A percentile compares a stretch with the other conserved stretches of the same genome.
phyloP scores from a whole-genome alignment of 495 filamentous ascomycete genomes.

The Penicillium diatomitis region DNA sequence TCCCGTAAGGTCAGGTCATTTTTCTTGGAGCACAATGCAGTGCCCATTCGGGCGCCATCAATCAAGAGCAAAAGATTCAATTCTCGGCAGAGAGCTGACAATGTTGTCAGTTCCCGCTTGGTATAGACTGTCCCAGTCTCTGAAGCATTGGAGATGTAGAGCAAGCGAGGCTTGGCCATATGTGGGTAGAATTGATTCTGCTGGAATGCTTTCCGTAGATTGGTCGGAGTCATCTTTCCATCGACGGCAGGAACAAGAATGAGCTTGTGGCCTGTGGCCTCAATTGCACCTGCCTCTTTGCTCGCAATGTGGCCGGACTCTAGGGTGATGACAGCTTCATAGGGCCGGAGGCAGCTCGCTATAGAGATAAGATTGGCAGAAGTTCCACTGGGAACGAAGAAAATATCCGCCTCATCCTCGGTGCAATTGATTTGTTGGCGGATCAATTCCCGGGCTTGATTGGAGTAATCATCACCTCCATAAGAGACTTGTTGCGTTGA shows the following conservation, averaged over 20 bases:
- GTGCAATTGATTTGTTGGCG: slow-evolving; percentile 20
- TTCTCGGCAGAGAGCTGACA: slow-evolving; percentile 26
- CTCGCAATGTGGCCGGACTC: slow-evolving; percentile 33
- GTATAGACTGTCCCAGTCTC: slow-evolving; percentile 36
- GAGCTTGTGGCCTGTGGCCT: slow-evolving; percentile 38
- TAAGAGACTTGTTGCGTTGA: slow-evolving; percentile 32
- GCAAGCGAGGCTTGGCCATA: slow-evolving; percentile 33
- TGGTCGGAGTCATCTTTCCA: slow-evolving; percentile 33
- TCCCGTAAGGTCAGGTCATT: slow-evolving; percentile 29
- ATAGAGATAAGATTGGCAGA: slow-evolving; percentile 37
- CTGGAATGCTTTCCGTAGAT: slow-evolving; percentile 25
- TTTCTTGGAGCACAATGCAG: slow-evolving; percentile 24
- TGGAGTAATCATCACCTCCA: slow-evolving; percentile 28
- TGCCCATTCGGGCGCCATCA: slow-evolving; percentile 35
- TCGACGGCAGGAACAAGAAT: slow-evolving; percentile 29
- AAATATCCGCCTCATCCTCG: slow-evolving; percentile 32
- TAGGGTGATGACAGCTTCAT: slow-evolving; percentile 34
- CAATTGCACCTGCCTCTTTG: slow-evolving; percentile 38
- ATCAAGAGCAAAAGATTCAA: slow-evolving; percentile 28
- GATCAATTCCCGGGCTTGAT: slow-evolving; percentile 24
- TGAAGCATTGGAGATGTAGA: slow-evolving; percentile 38
- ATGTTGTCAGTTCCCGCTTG: slow-evolving; percentile 20
- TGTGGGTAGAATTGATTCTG: slow-evolving; percentile 37
- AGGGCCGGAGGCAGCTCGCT: slow-evolving; percentile 34
- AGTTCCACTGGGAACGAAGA: slow-evolving; percentile 38